Base-by-base conservation (phyloP, 108 stramenopile species). In the Skeletonema menzelii region DNA sequence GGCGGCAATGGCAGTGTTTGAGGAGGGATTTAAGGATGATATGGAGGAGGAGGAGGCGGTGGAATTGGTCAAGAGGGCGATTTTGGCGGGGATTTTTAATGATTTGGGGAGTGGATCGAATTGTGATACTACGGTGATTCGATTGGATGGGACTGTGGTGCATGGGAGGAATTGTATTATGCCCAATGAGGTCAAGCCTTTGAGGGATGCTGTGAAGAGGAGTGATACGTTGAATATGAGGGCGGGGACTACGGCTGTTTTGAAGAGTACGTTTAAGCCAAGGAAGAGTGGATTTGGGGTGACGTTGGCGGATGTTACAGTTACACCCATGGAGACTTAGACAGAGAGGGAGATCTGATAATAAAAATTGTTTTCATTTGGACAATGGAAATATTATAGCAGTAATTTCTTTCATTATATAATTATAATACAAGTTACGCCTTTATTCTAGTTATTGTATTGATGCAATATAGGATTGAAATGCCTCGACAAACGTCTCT, bases 1-100 rank as follows among this genome's bases (percentile, higher is more conserved):
- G 28, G 99, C 99, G 0, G 99, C 99, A 79, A 99, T 99, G 97
- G 70, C 94, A 44, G 94, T 98, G 31, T 95, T 99, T 67, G 99
- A 99, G 85, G 82, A 83, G 30, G 72, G 78, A 8, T 99, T 91
- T 89, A 85, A 76, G 31, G 96, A 97, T 34, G 89, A 91, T 66
- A 77, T 97, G 86, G 77, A 65, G 30, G 98, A 99, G 80, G 96
- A 64, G 2, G 96, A 96, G 63, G 99, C 97, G 24, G 81, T 97
- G 20, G 80, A 86, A 20, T 70, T 99, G 67, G 99, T 99, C 27
- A 81, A 95, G 63, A 80, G 97, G 26, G 90, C 97, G 30, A 98
- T 99, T 71, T 63, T 83, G 37, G 97, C 99, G 1, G 98, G 99
- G 27, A 85, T 99, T 61, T 99, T 97, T 75, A 99, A 99, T 82